Evolutionary conservation across 495 filamentous ascomycete species (phyloP).

Genomic region (Tuber aestivum): DNA sequence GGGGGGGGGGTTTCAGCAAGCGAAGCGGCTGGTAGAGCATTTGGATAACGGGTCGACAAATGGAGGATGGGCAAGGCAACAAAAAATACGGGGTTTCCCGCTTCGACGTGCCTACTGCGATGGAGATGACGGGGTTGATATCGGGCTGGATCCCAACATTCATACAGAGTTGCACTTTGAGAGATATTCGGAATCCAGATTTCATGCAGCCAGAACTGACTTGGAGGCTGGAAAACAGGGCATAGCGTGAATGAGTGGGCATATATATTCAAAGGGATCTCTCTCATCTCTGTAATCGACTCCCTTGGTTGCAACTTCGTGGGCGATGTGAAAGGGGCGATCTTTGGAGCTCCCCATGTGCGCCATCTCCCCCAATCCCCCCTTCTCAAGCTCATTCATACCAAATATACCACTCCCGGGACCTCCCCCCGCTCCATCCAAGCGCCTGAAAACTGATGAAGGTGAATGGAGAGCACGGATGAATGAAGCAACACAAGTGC

Average conservation of each 20-base stretch:
- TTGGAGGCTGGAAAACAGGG: constrained; percentile 35
- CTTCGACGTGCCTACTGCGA: constrained; percentile 59
- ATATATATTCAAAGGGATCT: constrained; percentile 56
- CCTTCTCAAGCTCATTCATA: constrained; percentile 44
- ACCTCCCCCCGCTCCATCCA: constrained; percentile 49
- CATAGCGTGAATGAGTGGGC: constrained; percentile 62
- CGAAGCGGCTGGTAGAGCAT: constrained; percentile 63
- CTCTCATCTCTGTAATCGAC: constrained; percentile 48
- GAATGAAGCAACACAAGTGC: too few relatives aligned
- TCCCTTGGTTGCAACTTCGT: constrained; percentile 57
- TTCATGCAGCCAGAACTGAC: background rate
- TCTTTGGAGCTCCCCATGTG: constrained; percentile 63
- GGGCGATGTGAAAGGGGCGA: constrained; percentile 59
- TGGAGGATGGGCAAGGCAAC: constrained; percentile 61
- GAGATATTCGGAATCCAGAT: background rate
- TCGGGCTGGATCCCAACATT: constrained; percentile 58
- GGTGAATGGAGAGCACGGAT: too few relatives aligned
- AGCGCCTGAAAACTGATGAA: too few relatives aligned
- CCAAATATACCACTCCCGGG: constrained; percentile 33
- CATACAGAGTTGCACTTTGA: constrained; percentile 63
- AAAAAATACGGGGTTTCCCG: constrained; percentile 56
- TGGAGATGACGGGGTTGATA: constrained; percentile 65
- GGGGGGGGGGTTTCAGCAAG: constrained; percentile 57
- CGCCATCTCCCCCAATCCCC: constrained; percentile 52
- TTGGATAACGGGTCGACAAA: constrained; percentile 51